Evolutionary conservation across 495 filamentous ascomycete species (phyloP), one percentile per base, ranked within the genome.

Genomic region (Penicillium turbatum): DNA sequence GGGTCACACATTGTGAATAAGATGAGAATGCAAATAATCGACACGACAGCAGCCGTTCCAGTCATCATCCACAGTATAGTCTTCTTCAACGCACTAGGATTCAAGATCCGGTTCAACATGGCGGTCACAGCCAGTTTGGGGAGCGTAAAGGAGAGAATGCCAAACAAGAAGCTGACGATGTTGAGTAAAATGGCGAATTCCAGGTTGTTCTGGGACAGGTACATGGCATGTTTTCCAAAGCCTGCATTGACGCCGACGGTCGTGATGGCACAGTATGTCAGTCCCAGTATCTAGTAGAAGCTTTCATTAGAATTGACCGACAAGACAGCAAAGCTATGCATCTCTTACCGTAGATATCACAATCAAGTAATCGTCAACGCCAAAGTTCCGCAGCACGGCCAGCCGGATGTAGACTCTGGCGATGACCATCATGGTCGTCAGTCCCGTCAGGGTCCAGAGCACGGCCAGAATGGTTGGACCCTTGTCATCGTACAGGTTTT

Each of bases 301-400:
- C 5, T 27, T 13, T 4, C 2, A 6, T 48, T 16, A 48, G 46
- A 17, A 37, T 16, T 13, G 6, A 0, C 4, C 1, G 13, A 36
- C 4, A 48, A n/a, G 31, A 12, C 0, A n/a, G 5, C 26, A 7
- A n/a, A n/a, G n/a, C 13, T n/a, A 1, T 5, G 12, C 13, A 5
- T 12, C 0, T 6, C 56, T 48, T 55, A 78, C 76, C 60, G 77
- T 65, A 37, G 78, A 67, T 2, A 65, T 21, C 1, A 69, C 59
- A 62, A 81, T 78, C 34, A 78, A 68, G 40, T 72, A 77, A 57
- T 84, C 79, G 66, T 83, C 80, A 21, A 59, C 44, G 2, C 79
- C 79, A 5, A 79, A 40, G 35, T 69, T 76, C 16, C 68, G 71
- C 24, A 77, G 53, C 48, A 82, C 65, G 17, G 57, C 56, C 6